phyloP scores from a whole-genome alignment of 129 eudicot genomes.

The Helianthus annuus region DNA sequence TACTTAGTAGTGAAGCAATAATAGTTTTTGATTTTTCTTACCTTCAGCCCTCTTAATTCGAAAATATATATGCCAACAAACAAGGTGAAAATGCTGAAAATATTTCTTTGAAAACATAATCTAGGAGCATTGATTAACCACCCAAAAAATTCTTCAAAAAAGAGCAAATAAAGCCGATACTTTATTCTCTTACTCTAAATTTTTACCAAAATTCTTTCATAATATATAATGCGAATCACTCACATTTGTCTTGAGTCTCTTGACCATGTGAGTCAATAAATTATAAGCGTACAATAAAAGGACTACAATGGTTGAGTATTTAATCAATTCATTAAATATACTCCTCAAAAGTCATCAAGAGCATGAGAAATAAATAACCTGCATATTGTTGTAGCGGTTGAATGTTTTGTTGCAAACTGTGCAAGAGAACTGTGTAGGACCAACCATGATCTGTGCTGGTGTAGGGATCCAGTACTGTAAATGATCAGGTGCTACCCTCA shows the following conservation, averaged over 20 bases:
- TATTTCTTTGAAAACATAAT: not conserved
- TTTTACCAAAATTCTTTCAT: not conserved
- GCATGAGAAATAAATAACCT: constrained; percentile 40
- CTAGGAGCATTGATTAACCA: not conserved
- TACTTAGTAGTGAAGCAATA: too few species aligned
- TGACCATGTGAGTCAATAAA: not conserved
- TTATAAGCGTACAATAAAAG: not conserved
- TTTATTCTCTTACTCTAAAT: not conserved
- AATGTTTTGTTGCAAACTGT: constrained; percentile 76
- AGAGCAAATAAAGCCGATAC: not conserved
- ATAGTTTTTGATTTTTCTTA: too few species aligned
- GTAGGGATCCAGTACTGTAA: constrained; percentile 87
- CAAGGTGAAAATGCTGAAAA: not conserved
- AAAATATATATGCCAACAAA: too few species aligned
- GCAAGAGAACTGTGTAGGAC: constrained; percentile 91
- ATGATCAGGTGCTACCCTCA: constrained; percentile 14
- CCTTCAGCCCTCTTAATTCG: too few species aligned
- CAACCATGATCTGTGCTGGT: constrained; percentile 80
- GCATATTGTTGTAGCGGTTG: constrained; percentile 86
- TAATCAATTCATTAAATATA: not conserved
- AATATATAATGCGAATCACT: not conserved
- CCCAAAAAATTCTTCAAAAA: too few species aligned
- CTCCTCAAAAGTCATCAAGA: not conserved
- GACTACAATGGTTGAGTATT: not conserved
- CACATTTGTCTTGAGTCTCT: not conserved